These are phyloP conservation scores for Neurospora discreta DNA, from an alignment of 495 filamentous ascomycete species.

Conservation along the genomic window DNA sequence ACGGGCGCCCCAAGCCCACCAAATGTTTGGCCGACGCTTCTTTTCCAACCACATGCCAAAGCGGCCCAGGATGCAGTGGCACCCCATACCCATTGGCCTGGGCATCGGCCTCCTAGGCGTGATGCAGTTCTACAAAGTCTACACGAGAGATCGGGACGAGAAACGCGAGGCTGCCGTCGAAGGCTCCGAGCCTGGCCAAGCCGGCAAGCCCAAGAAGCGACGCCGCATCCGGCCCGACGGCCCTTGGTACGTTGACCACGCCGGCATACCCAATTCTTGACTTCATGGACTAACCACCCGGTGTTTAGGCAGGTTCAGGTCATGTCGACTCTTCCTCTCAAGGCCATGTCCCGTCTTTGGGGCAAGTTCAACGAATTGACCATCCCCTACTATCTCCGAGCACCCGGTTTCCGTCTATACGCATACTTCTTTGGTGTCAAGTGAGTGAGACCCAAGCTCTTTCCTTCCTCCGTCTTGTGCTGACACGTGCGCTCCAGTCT, in stretches of 20 bases:
- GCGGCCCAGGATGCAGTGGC: constrained; percentile 61
- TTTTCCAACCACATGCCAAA: constrained; percentile 27
- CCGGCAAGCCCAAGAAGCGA: constrained; percentile 46
- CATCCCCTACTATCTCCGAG: constrained; percentile 80
- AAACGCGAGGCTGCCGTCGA: constrained; percentile 44
- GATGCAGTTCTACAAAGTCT: constrained; percentile 71
- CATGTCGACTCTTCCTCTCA: constrained; percentile 91
- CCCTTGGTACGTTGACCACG: constrained; percentile 53
- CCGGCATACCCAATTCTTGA: not conserved
- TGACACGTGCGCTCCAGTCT: constrained; percentile 35
- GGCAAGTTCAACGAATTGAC: constrained; percentile 88
- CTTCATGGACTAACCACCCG: constrained; percentile 5
- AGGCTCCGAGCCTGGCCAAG: constrained; percentile 18
- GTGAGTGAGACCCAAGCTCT: constrained; percentile 21
- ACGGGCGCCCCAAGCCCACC: constrained; percentile 5
- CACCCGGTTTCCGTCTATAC: constrained; percentile 94
- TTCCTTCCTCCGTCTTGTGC: not conserved
- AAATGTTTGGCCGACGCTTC: constrained; percentile 9
- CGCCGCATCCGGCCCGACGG: constrained; percentile 71
- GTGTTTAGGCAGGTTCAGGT: constrained; percentile 72
- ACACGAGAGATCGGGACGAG: constrained; percentile 35
- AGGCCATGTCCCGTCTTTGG: constrained; percentile 88
- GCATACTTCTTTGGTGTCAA: constrained; percentile 89
- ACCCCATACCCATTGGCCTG: constrained; percentile 85
- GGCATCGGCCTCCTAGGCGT: constrained; percentile 81